These are phyloP conservation scores for Diaporthe batatas DNA, from an alignment of 2,329 filamentous ascomycete species.

Conservation along the genomic window DNA sequence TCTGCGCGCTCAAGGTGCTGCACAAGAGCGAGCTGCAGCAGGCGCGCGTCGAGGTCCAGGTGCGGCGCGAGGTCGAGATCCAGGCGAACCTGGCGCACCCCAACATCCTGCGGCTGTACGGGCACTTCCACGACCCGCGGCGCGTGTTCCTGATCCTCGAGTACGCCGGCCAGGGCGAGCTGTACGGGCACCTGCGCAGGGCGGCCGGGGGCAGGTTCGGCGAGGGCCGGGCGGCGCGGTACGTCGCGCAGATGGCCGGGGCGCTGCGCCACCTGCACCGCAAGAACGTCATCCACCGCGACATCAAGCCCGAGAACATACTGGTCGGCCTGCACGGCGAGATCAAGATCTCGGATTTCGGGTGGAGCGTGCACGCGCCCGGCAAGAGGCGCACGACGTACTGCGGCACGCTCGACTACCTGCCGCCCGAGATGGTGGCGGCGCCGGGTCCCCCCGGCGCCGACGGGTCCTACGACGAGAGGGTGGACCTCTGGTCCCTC, in stretches of 20 bases:
- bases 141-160: constrained; percentile 80
- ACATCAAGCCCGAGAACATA: constrained; percentile 53
- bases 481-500: constrained; percentile 37
- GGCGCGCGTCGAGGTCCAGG: constrained; percentile 77
- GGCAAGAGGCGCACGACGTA: constrained; percentile 44
- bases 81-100: constrained; percentile 80
- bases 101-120: constrained; percentile 73
- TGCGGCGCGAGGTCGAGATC: constrained; percentile 80
- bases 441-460: constrained; percentile 39
- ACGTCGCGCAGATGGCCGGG: constrained; percentile 78
- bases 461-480: constrained; percentile 55
- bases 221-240: constrained; percentile 78
- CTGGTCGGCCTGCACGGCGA: constrained; percentile 49
- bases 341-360: constrained; percentile 50
- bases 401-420: constrained; percentile 49
- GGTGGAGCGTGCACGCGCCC: constrained; percentile 49
- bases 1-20: constrained; percentile 79
- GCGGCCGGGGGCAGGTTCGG: constrained; percentile 64
- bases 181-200: constrained; percentile 78
- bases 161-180: constrained; percentile 73
- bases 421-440: constrained; percentile 49
- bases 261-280: constrained; percentile 50
- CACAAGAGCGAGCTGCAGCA: constrained; percentile 79
- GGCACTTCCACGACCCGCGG: constrained; percentile 80
- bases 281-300: constrained; percentile 51